Conservation (phyloP, 768 basidiomycete genomes). For the Nidula microcarpa region DNA sequence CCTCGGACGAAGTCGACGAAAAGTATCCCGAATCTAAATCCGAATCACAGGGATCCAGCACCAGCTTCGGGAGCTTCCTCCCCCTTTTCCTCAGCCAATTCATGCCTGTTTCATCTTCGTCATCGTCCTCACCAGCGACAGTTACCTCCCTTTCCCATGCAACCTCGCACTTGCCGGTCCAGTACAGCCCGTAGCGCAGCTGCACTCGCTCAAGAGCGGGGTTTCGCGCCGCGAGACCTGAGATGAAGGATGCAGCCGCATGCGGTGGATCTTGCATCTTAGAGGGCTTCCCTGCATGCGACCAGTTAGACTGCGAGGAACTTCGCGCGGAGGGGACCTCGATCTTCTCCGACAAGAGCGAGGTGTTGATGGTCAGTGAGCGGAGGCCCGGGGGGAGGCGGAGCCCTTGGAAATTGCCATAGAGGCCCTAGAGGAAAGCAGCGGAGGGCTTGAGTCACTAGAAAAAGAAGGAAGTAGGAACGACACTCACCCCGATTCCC, state of each 20-base stretch:
- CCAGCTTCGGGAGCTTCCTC: no score
- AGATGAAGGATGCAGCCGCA: conserved; percentile 16
- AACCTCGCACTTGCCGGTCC: conserved; percentile 24
- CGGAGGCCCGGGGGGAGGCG: conserved; percentile 13
- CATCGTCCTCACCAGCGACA: no score
- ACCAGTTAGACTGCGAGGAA: no score
- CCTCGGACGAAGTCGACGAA: no score
- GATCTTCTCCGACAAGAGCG: conserved; percentile 13
- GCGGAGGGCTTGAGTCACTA: no score
- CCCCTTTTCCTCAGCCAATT: no score
- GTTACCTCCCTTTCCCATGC: conserved; percentile 12
- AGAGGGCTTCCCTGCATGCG: no score
- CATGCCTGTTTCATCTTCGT: no score
- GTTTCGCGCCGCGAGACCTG: conserved; percentile 14
- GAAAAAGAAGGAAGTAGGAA: no score
- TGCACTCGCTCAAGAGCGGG: conserved; percentile 15
- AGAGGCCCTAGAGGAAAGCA: conserved; percentile 9
- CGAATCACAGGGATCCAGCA: no score
- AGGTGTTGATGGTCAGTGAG: conserved; percentile 19
- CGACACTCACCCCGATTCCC: no score
- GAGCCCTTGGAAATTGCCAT: conserved; percentile 13
- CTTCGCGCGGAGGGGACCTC: not conserved
- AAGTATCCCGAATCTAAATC: no score
- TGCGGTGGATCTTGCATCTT: conserved; percentile 11
- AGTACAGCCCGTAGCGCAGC: conserved; percentile 24